Conservation (phyloP, 345 rosid species). For the Euphorbia tirucalli region DNA sequence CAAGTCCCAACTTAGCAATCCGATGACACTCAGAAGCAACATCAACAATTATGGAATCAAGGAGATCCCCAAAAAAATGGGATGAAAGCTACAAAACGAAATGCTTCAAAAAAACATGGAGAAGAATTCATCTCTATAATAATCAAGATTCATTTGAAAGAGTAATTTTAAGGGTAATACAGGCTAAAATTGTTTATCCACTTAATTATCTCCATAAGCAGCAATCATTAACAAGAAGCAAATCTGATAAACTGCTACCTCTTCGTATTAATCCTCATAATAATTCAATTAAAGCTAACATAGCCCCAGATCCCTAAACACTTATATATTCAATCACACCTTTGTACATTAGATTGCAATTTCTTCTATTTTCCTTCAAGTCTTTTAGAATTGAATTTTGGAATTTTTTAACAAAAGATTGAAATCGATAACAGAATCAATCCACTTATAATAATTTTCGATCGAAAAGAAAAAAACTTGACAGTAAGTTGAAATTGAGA, state of each 20-base stretch:
- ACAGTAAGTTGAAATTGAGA: not conserved
- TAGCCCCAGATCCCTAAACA: no score
- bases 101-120: slow-evolving; percentile 9
- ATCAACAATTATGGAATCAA: slow-evolving; percentile 87
- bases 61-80: slow-evolving; percentile 59
- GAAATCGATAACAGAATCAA: not conserved
- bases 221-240: no score
- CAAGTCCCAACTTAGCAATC: slow-evolving; percentile 75
- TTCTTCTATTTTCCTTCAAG: not conserved
- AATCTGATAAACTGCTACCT: no score
- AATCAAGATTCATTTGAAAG: not conserved
- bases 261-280: no score
- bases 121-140: not conserved
- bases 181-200: not conserved
- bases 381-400: not conserved
- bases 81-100: slow-evolving; percentile 54
- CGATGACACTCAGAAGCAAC: slow-evolving; percentile 95
- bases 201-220: not conserved
- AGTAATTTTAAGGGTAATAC: not conserved
- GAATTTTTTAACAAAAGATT: no score
- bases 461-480: not conserved
- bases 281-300: no score
- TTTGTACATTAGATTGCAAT: not conserved
- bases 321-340: not conserved
- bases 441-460: not conserved